Conservation (phyloP, 805 yeast genomes). For the Deakozyma indianensis region DNA sequence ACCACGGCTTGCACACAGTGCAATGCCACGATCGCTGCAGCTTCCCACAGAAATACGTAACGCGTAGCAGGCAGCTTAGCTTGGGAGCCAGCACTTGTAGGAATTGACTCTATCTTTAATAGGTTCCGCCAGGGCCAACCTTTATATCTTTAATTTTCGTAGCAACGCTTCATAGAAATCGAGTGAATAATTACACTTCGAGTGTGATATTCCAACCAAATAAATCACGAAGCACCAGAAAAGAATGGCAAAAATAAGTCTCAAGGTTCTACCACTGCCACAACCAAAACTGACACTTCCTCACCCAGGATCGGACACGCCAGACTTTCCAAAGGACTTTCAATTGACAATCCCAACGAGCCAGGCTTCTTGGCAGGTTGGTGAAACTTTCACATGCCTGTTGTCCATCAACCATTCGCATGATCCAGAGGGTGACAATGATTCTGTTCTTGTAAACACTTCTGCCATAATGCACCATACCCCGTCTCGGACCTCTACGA, state of each 20-base stretch:
- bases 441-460: constrained; percentile 5
- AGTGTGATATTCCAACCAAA: too few species aligned
- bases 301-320: not conserved
- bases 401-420: constrained; percentile 8
- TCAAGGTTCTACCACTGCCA: constrained; percentile 18
- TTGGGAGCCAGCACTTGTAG: too few species aligned
- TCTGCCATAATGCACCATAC: constrained; percentile 6
- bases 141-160: too few species aligned
- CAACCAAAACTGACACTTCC: constrained; percentile 15
- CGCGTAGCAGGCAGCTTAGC: too few species aligned
- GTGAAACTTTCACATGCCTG: constrained; percentile 18
- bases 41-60: too few species aligned
- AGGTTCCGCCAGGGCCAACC: too few species aligned
- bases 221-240: too few species aligned
- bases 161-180: too few species aligned
- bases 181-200: too few species aligned
- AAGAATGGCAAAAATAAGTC: not conserved
- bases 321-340: not conserved
- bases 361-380: constrained; percentile 9
- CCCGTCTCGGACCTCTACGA: constrained; percentile 7
- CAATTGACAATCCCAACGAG: not conserved
- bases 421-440: not conserved
- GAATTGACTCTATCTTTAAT: too few species aligned
- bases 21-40: too few species aligned
- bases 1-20: too few species aligned